These are phyloP conservation scores for Ustilago shanxiensis DNA, from an alignment of 1,284 basidiomycete species.

Conservation along the genomic window DNA sequence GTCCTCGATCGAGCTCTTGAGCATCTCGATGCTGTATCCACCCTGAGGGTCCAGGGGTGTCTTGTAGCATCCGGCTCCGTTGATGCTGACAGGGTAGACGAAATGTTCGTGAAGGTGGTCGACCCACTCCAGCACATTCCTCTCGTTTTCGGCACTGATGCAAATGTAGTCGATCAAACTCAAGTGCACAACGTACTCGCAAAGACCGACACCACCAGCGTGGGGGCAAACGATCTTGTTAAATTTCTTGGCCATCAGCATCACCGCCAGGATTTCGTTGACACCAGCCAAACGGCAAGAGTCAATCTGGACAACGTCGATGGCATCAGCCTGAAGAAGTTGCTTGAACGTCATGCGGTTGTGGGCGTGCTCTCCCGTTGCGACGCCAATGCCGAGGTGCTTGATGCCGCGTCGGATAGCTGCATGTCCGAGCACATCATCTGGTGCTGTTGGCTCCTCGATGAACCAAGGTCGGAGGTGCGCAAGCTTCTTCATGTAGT, in stretches of 20 bases:
- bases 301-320: slow-evolving; percentile 96
- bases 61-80: slow-evolving; percentile 85
- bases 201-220: slow-evolving; percentile 93
- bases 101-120: slow-evolving; percentile 94
- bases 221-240: slow-evolving; percentile 80
- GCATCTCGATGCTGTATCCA: slow-evolving; percentile 72
- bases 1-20: slow-evolving; percentile 71
- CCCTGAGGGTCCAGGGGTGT: slow-evolving; percentile 75
- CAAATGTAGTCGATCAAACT: slow-evolving; percentile 84
- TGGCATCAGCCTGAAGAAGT: slow-evolving; percentile 89
- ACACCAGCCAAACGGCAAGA: slow-evolving; percentile 92
- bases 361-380: slow-evolving; percentile 95
- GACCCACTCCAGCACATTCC: slow-evolving; percentile 84
- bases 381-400: slow-evolving; percentile 88
- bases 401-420: slow-evolving; percentile 83
- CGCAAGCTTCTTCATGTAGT: slow-evolving; percentile 85
- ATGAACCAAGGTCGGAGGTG: slow-evolving; percentile 90
- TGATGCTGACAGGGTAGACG: slow-evolving; percentile 88
- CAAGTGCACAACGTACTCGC: slow-evolving; percentile 88
- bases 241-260: slow-evolving; percentile 91
- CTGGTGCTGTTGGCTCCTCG: slow-evolving; percentile 70
- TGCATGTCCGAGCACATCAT: slow-evolving; percentile 75
- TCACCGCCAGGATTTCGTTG: slow-evolving; percentile 90
- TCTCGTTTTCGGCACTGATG: slow-evolving; percentile 89
- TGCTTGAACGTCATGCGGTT: slow-evolving; percentile 97